Base-by-base conservation (phyloP, 1,284 basidiomycete species). In the Boletus smithii region DNA sequence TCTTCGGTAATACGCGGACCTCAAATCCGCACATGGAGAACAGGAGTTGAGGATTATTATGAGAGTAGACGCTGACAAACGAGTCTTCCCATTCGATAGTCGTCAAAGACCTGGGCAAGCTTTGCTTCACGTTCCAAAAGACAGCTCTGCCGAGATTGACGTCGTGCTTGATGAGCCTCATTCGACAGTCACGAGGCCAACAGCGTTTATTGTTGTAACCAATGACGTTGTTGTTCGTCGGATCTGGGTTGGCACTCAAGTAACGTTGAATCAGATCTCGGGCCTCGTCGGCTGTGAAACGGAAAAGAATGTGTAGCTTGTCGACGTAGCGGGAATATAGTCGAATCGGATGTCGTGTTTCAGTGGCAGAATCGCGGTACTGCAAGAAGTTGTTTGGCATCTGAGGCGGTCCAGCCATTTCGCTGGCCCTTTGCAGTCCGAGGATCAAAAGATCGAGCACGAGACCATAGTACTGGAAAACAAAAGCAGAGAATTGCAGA, bases 11-110 rank as follows among this genome's bases (percentile, higher is more conserved):
- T 61, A 99, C 99, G 50, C 95, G 91, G 49, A 98, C 79, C 72
- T 99, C 97, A 62, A 99, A 99, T 20, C 94, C 93, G 60, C 85
- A 92, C 95, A 99, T 99, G 9, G 94, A 94, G 77, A 98, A 99
- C 34, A 99, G 75, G 24, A 99, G 73, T 63, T 99, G 97, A 43
- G 97, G 97, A 69, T 99, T 99, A 68, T 99, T 89, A 68, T 92
- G 92, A 27, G 93, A 97, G 73, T 93, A 99, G 42, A 99, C 95
- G 54, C 91, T 94, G 53, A 91, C 90, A 63, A 95, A 95, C 0
- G 92, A 93, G 66, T 97, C 92, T 56, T 97, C 94, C 95, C 95
- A 99, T 67, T 98, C 97, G 65, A 99, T 98, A 0, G 97, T 98
- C 2, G 95, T 99, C 53, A 99, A 74, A 24, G 95, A 97, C 49